phyloP scores from a whole-genome alignment of 179 eudicot genomes.

The Patellifolia procumbens region DNA sequence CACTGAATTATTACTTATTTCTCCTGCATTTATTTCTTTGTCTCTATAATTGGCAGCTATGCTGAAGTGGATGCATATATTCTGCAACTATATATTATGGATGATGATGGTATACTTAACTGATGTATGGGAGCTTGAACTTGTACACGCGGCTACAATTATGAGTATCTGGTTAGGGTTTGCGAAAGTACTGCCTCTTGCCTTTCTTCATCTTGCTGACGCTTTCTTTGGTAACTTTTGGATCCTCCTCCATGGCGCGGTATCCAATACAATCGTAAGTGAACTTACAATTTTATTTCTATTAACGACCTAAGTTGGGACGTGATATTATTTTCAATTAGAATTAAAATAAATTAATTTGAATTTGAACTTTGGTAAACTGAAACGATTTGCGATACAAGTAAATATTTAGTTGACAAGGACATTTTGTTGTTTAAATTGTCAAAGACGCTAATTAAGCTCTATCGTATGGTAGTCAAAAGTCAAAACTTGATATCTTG shows the following conservation, averaged over 20 bases:
- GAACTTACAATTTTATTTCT: not conserved
- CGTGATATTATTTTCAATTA: no score
- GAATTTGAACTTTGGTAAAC: no score
- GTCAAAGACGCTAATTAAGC: no score
- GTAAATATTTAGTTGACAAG: no score
- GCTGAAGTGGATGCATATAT: constrained; percentile 39
- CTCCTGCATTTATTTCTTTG: not conserved
- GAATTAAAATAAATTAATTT: no score
- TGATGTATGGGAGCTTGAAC: constrained; percentile 48
- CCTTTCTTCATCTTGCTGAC: constrained; percentile 40
- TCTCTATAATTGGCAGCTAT: not conserved
- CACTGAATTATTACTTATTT: no score
- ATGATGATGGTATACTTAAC: constrained; percentile 49
- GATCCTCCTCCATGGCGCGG: constrained; percentile 40
- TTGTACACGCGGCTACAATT: constrained; percentile 51
- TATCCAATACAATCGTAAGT: constrained; percentile 48
- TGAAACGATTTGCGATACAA: no score
- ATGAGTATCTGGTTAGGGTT: constrained; percentile 45
- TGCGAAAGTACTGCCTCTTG: constrained; percentile 25
- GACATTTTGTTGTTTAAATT: no score
- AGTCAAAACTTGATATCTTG: no score
- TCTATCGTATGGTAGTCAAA: no score
- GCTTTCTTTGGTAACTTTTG: constrained; percentile 37
- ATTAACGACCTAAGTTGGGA: no score
- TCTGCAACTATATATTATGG: constrained; percentile 42